Conservation (phyloP, 371 early-diverging fungal genomes). For the Syncephalastrum contaminatum region DNA sequence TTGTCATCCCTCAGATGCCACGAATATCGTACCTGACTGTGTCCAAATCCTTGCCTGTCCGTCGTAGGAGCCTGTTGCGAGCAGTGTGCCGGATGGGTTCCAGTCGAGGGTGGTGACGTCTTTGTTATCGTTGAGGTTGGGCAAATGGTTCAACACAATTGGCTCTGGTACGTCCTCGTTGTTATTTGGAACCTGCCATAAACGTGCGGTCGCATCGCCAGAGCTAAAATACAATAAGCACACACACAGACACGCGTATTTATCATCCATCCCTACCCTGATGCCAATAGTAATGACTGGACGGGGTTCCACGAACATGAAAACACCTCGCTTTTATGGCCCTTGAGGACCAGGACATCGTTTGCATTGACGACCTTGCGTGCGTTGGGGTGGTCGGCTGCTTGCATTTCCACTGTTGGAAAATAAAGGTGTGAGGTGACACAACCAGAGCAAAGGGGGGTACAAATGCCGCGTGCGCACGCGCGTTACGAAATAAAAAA, state of each 20-base stretch:
- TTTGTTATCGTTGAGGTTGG: constrained; percentile 50
- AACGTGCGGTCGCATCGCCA: constrained; percentile 83
- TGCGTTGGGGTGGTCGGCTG: constrained; percentile 9
- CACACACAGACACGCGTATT: not conserved
- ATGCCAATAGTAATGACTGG: constrained; percentile 67
- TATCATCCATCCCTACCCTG: constrained; percentile 57
- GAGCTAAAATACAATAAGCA: constrained; percentile 42
- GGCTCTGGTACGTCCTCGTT: constrained; percentile 35
- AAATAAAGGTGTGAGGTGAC: too few relatives aligned
- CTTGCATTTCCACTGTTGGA: constrained; percentile 11
- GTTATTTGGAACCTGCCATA: constrained; percentile 71
- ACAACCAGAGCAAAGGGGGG: too few relatives aligned
- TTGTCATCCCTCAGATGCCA: not conserved
- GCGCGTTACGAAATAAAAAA: not conserved
- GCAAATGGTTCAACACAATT: constrained; percentile 60
- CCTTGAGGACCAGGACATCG: constrained; percentile 48
- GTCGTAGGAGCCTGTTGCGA: constrained; percentile 93
- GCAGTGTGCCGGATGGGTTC: constrained; percentile 82
- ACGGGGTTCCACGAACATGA: constrained; percentile 89
- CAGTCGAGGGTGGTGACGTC: constrained; percentile 89
- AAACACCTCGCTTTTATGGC: constrained; percentile 76
- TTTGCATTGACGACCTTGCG: constrained; percentile 24
- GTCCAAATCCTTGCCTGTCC: constrained; percentile 90
- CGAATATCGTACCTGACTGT: constrained; percentile 34
- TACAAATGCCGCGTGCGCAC: too few relatives aligned